These are phyloP conservation scores for Jatropha podagrica DNA, from an alignment of 441 rosid species.

Conservation along the genomic window DNA sequence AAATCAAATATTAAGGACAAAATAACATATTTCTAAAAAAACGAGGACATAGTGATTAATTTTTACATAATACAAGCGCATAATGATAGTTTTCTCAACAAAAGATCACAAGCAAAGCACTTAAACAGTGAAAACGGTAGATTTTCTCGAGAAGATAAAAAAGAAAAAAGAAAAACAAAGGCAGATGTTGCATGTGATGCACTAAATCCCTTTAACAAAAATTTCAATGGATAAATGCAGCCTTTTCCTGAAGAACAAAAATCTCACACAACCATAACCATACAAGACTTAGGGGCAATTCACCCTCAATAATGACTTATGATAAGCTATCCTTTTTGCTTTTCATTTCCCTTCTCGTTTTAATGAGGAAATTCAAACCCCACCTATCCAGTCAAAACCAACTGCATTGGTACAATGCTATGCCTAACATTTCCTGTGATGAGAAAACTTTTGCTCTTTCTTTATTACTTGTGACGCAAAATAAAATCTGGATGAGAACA, in stretches of 20 bases:
- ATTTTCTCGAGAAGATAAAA: not conserved
- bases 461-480: slow-evolving; percentile 7
- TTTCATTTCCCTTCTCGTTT: slow-evolving; percentile 4
- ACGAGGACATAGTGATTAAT: too few relatives aligned
- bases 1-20: too few relatives aligned
- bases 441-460: not conserved
- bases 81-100: too few relatives aligned
- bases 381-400: slow-evolving; percentile 14
- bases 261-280: not conserved
- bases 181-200: not conserved
- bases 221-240: not conserved
- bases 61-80: too few relatives aligned
- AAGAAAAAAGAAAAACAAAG: not conserved
- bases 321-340: slow-evolving; percentile 15
- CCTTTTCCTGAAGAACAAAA: not conserved
- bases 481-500: not conserved
- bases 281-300: slow-evolving; percentile 9
- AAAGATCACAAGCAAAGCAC: not conserved
- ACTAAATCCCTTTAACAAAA: not conserved
- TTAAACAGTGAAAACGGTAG: not conserved
- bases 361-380: not conserved
- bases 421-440: slow-evolving; percentile 21
- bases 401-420: slow-evolving; percentile 14
- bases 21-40: too few relatives aligned
- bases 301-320: not conserved